Percentiles rank a stretch among this genome's conserved stretches.
Conservation (phyloP, 805 yeast genomes). For the Metschnikowia aberdeeniae region DNA sequence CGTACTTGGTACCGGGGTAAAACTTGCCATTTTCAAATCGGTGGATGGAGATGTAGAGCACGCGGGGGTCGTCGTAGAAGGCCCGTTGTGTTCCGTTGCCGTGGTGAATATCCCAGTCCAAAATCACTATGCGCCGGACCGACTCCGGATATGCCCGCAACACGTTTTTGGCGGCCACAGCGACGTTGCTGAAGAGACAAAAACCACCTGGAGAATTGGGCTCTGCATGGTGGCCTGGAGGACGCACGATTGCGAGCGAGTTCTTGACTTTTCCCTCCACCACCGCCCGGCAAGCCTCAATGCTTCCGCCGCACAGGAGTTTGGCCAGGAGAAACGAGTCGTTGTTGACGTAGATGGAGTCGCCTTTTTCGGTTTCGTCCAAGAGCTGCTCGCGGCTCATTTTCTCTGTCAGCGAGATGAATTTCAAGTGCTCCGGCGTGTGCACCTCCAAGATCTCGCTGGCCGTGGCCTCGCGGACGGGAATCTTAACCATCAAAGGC, state of each 20-base stretch:
- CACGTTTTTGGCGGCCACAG: slow-evolving; percentile 90
- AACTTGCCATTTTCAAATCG: slow-evolving; percentile 88
- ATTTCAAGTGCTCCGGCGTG: slow-evolving; percentile 71
- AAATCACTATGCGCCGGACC: slow-evolving; percentile 73
- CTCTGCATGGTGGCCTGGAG: slow-evolving; percentile 99
- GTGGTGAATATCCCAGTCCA: slow-evolving; percentile 99
- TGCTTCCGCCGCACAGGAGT: slow-evolving; percentile 93
- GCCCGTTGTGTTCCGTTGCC: slow-evolving; percentile 98
- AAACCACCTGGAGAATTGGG: slow-evolving; percentile 97
- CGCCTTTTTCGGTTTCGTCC: slow-evolving; percentile 85
- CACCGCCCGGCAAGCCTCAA: slow-evolving; percentile 93
- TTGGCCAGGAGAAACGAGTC: slow-evolving; percentile 86
- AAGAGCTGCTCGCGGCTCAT: slow-evolving; percentile 76
- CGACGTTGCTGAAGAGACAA: slow-evolving; percentile 92
- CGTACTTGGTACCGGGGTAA: slow-evolving; percentile 91
- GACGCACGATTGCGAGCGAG: slow-evolving; percentile 91
- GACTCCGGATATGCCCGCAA: slow-evolving; percentile 82
- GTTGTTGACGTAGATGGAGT: slow-evolving; percentile 90
- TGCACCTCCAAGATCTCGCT: slow-evolving; percentile 89
- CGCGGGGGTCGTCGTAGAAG: slow-evolving; percentile 83
- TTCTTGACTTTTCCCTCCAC: slow-evolving; percentile 90
- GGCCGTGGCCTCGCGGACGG: slow-evolving; percentile 81
- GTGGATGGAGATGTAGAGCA: slow-evolving; percentile 85
- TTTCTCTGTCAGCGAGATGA: slow-evolving; percentile 65
- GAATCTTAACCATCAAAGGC: slow-evolving; percentile 80